These are phyloP conservation scores for Diaporthe helianthi DNA, from an alignment of 2,329 filamentous ascomycete genomes.

Conservation along the genomic window DNA sequence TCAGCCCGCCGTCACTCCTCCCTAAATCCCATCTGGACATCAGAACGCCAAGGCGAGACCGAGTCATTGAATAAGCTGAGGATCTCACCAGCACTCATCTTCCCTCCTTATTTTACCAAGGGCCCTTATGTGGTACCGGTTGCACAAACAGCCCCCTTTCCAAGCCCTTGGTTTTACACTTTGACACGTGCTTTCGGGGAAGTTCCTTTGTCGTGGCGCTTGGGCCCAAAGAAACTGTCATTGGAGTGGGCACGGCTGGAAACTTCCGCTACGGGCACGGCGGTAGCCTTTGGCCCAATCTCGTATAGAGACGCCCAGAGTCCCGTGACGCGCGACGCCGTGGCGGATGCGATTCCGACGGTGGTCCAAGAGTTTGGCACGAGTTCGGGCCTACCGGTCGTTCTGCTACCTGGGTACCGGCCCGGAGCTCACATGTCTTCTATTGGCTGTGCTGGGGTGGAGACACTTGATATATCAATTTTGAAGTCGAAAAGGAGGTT, in stretches of 20 bases:
- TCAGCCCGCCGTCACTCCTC: not conserved
- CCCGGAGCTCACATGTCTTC: not conserved
- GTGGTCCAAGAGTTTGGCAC: not conserved
- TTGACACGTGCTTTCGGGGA: not conserved
- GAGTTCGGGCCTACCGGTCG: too few species aligned
- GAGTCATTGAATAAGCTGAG: constrained; percentile 14
- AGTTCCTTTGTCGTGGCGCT: not conserved
- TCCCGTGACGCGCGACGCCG: not conserved
- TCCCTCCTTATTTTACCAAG: not conserved
- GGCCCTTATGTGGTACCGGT: constrained; percentile 20
- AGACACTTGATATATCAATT: not conserved
- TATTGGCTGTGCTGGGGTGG: not conserved
- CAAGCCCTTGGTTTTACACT: not conserved
- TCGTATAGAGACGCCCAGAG: not conserved
- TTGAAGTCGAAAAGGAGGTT: not conserved
- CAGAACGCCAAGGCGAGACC: not conserved
- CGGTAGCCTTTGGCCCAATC: not conserved
- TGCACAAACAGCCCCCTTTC: not conserved
- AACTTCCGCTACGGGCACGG: not conserved
- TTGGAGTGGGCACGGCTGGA: not conserved
- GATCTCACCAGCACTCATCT: constrained; percentile 1
- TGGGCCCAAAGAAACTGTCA: not conserved
- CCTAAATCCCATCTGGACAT: not conserved
- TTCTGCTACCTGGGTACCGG: not conserved
- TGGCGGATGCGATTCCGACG: not conserved